Evolutionary conservation across 1,284 basidiomycete genomes (phyloP).

Genomic region (Trichosporon ovoides): DNA sequence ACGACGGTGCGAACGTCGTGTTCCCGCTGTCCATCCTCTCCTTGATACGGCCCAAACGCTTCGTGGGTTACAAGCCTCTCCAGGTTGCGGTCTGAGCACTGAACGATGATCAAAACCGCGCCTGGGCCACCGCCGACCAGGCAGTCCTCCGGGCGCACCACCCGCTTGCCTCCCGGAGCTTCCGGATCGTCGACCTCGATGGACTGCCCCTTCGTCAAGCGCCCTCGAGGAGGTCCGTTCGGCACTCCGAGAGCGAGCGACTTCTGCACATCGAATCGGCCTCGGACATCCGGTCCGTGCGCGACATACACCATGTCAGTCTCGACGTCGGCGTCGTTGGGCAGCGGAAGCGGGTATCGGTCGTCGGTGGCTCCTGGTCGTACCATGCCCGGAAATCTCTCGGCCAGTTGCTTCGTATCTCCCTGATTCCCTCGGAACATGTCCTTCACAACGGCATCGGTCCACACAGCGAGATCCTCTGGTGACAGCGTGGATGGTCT

Average conservation of each 20-base stretch:
- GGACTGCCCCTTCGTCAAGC: conserved; percentile 48
- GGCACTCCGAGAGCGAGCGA: conserved; percentile 65
- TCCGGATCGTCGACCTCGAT: conserved; percentile 47
- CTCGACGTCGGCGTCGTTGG: conserved; percentile 24
- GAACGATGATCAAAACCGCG: conserved; percentile 36
- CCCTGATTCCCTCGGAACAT: conserved; percentile 25
- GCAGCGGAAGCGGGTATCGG: conserved; percentile 27
- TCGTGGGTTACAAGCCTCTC: conserved; percentile 51
- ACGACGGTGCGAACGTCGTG: conserved; percentile 57
- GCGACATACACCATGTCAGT: conserved; percentile 59
- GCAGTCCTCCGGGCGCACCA: conserved; percentile 48
- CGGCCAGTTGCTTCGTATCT: neutral
- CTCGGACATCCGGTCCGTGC: conserved; percentile 69
- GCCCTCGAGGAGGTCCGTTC: conserved; percentile 53
- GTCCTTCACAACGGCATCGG: conserved; percentile 19
- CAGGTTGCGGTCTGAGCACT: conserved; percentile 34
- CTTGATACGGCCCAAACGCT: conserved; percentile 53
- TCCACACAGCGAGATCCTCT: conserved; percentile 1
- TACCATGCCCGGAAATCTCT: conserved; percentile 6
- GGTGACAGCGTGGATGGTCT: conserved; percentile 5
- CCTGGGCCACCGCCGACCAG: conserved; percentile 43
- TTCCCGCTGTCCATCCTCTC: conserved; percentile 15
- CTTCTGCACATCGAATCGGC: conserved; percentile 73
- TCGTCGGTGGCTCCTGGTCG: conserved; percentile 16
- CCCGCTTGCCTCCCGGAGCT: conserved; percentile 56